A percentile compares a stretch with the other conserved stretches of the same genome.
Conservation (phyloP, 768 basidiomycete genomes). For the Wakefieldia striispora region DNA sequence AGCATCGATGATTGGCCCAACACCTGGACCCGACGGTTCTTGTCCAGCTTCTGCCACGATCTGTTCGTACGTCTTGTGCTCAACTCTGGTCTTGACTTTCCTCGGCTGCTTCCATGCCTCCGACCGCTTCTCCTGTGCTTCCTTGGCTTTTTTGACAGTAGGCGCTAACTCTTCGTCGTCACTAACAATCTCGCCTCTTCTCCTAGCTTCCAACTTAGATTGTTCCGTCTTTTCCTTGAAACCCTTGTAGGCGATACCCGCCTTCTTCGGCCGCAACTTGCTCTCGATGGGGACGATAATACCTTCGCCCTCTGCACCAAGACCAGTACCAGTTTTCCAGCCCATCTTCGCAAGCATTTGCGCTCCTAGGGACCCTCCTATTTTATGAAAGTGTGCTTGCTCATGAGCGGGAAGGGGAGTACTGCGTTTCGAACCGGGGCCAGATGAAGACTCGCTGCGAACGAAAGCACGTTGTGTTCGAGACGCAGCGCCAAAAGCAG, state of each 20-base stretch:
- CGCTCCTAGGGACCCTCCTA: conserved; percentile 78
- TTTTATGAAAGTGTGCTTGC: conserved; percentile 76
- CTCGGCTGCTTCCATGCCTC: conserved; percentile 86
- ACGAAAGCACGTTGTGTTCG: conserved; percentile 51
- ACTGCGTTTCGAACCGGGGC: conserved; percentile 40
- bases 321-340: conserved; percentile 81
- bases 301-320: conserved; percentile 73
- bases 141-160: conserved; percentile 38
- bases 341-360: conserved; percentile 95
- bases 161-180: conserved; percentile 56
- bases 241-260: conserved; percentile 85
- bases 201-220: conserved; percentile 73
- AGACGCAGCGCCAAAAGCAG: conserved; percentile 38
- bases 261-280: conserved; percentile 79
- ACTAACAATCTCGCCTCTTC: conserved; percentile 70
- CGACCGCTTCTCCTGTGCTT: conserved; percentile 60
- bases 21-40: conserved; percentile 47
- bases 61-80: conserved; percentile 97
- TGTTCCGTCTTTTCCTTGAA: conserved; percentile 89
- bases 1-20: conserved; percentile 93
- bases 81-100: conserved; percentile 80
- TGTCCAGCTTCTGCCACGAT: conserved; percentile 85
- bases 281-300: conserved; percentile 87
- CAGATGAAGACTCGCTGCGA: conserved; percentile 46
- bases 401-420: conserved; percentile 63